Base-by-base conservation (phyloP, 768 basidiomycete genomes). In the Trichaptum fuscoviolaceum region DNA sequence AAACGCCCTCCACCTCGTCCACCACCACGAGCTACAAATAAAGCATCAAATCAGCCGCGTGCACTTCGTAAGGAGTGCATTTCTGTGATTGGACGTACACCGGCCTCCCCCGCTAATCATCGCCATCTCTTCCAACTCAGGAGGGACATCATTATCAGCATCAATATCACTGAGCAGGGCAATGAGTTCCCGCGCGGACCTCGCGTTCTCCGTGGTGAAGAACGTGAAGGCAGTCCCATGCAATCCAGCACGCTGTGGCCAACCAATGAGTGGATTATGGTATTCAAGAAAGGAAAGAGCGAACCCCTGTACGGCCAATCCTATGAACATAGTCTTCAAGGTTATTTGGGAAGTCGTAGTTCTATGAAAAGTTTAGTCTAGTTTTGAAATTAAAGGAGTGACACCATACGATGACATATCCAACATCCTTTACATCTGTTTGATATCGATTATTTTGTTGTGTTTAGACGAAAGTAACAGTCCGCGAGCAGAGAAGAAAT, bases 281-380 rank as follows among this genome's bases (percentile, higher is more conserved):
- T 15, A 52, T 10, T n/a, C 25, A 20, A 63, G 27, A 36, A 26
- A 34, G n/a, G 27, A 62, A 30, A 30, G 24, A 20, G 68, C 73
- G 15, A 61, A 74, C 74, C 64, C 81, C 81, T 58, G 81, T 81
- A 72, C 82, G 81, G 70, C 82, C 83, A 70, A 84, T 83, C 66
- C 82, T 79, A 73, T 84, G 82, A 65, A 84, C 78, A 76, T 83
- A 83, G 73, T 81, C 80, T 73, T 80, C 80, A 66, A 74, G 74
- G 72, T 79, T 79, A 73, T 81, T 81, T 34, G 81, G 80, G 77
- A 83, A 81, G 70, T 82, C 82, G 71, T 79, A 78, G 69, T 76
- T 76, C 78, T 78, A 66, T 59, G 61, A 62, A 64, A 68, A 34
- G 23, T 30, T 69, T 52, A 67, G 57, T 18, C 64, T 27, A 63